Conservation (phyloP, 495 filamentous ascomycete genomes). For the Gamarada debralockiae region DNA sequence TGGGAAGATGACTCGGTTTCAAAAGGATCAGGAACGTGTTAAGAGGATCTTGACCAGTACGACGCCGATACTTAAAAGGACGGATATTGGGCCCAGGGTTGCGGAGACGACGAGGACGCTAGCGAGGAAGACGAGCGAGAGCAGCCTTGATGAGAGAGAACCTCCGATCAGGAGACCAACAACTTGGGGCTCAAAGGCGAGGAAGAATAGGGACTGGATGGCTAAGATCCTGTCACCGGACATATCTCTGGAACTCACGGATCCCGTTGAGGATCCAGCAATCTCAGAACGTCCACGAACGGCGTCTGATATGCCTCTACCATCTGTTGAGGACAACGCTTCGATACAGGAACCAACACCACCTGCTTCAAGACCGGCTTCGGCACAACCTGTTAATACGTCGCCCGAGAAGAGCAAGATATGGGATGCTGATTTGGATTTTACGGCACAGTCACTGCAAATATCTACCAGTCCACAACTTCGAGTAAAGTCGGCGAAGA, state of each 20-base stretch:
- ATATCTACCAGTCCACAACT: constrained; percentile 58
- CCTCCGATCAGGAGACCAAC: constrained; percentile 50
- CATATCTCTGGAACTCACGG: constrained; percentile 18
- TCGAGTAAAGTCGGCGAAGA: constrained; percentile 30
- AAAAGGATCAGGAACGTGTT: not conserved
- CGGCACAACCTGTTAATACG: constrained; percentile 26
- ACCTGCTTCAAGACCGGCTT: constrained; percentile 32
- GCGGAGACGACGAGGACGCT: constrained; percentile 31
- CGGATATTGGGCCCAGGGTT: constrained; percentile 27
- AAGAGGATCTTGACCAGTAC: too few relatives aligned
- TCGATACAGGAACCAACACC: constrained; percentile 30
- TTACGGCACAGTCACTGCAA: constrained; percentile 60
- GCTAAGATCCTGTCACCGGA: constrained; percentile 15
- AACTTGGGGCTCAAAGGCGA: constrained; percentile 56
- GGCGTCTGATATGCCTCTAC: constrained; percentile 35
- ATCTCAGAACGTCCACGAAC: constrained; percentile 12
- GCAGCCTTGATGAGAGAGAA: constrained; percentile 29
- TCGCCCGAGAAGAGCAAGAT: constrained; percentile 47
- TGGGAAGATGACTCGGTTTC: not conserved
- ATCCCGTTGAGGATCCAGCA: constrained; percentile 14
- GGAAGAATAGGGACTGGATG: constrained; percentile 18
- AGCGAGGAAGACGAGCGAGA: constrained; percentile 22
- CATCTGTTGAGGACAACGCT: constrained; percentile 42
- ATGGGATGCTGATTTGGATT: constrained; percentile 58
- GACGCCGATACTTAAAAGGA: constrained; percentile 25